Conservation (phyloP, 2,329 filamentous ascomycete genomes). For the Fonsecaea nubica region DNA sequence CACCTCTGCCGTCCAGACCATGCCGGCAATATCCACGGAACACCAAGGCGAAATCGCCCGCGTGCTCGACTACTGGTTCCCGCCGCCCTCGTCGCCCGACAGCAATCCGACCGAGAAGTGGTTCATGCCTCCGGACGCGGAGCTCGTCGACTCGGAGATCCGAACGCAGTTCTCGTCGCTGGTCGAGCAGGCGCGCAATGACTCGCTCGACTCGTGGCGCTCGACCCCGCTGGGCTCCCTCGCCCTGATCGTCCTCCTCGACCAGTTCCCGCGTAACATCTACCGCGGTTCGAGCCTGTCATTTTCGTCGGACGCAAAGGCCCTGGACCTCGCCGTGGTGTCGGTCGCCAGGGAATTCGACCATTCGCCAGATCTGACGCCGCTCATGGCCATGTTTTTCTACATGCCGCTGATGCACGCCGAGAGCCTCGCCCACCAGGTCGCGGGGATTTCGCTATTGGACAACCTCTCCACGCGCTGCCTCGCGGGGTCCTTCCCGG, state of each 20-base stretch:
- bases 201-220: slow-evolving; percentile 35
- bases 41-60: slow-evolving; percentile 26
- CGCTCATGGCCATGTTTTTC: slow-evolving; percentile 34
- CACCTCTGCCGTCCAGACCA: background rate
- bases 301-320: slow-evolving; percentile 45
- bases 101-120: slow-evolving; percentile 32
- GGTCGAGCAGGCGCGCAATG: slow-evolving; percentile 38
- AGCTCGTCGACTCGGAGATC: slow-evolving; percentile 36
- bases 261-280: slow-evolving; percentile 50
- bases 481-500: background rate
- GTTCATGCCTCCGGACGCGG: slow-evolving; percentile 27
- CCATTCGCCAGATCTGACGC: slow-evolving; percentile 34
- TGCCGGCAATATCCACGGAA: slow-evolving; percentile 9
- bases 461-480: slow-evolving; percentile 38
- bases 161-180: slow-evolving; percentile 34
- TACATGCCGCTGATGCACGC: slow-evolving; percentile 49
- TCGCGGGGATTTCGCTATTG: slow-evolving; percentile 40
- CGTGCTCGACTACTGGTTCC: slow-evolving; percentile 43
- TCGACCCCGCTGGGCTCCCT: slow-evolving; percentile 41
- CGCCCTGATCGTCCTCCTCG: slow-evolving; percentile 48
- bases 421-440: slow-evolving; percentile 45
- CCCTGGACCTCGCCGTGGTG: slow-evolving; percentile 40
- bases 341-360: slow-evolving; percentile 44
- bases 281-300: slow-evolving; percentile 44
- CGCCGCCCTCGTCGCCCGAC: slow-evolving; percentile 24